Percentiles rank a stretch among this genome's conserved stretches.
Conservation (phyloP, 139 green algal species). For the Coccomyxa sp. region DNA sequence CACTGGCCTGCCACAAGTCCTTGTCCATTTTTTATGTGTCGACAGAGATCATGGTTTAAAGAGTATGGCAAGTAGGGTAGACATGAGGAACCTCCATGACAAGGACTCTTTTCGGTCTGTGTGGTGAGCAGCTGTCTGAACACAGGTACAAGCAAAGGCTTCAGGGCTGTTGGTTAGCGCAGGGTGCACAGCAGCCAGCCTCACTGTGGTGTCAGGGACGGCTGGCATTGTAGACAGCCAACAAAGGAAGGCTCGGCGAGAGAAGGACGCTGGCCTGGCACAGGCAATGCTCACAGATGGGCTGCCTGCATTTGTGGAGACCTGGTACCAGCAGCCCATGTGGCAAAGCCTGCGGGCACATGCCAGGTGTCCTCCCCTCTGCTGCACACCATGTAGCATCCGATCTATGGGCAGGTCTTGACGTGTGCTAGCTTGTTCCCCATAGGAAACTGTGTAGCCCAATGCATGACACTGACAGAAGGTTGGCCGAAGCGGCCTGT, state of each 20-base stretch:
- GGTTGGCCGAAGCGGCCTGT: too few relatives aligned
- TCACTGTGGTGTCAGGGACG: background rate
- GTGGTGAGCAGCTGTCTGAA: background rate
- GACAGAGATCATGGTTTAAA: background rate
- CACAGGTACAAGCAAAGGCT: background rate
- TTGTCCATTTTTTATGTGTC: background rate
- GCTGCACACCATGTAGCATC: too few relatives aligned
- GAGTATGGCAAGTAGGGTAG: background rate
- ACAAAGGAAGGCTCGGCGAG: background rate
- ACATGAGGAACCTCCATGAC: background rate
- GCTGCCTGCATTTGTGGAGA: constrained; percentile 46
- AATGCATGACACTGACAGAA: too few relatives aligned
- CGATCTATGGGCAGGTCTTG: too few relatives aligned
- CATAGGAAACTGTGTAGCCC: too few relatives aligned
- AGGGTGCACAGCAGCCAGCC: background rate
- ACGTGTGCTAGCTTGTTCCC: too few relatives aligned
- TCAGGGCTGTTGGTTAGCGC: background rate
- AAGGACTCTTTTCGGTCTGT: background rate
- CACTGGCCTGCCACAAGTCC: background rate
- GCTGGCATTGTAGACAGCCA: background rate
- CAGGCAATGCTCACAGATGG: constrained; percentile 27
- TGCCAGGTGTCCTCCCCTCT: constrained; percentile 10
- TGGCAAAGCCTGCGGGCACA: constrained; percentile 53
- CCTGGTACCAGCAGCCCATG: constrained; percentile 71
- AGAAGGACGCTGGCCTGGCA: constrained; percentile 47